Evolutionary conservation across 2,329 filamentous ascomycete genomes (phyloP).

Genomic region (Fusarium piperis): DNA sequence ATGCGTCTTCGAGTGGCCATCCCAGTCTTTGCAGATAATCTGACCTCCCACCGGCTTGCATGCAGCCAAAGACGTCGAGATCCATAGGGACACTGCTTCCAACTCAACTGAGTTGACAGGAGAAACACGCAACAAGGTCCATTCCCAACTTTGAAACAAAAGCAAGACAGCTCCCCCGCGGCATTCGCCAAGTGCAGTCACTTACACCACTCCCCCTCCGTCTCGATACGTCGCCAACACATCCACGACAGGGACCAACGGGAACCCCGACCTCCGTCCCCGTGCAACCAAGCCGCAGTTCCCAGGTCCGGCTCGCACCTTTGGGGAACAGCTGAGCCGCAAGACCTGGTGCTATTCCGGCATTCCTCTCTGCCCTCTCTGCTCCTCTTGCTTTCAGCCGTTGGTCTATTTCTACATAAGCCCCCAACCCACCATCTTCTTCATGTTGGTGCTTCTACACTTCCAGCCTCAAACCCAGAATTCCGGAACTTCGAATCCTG

Average conservation of each 20-base stretch:
- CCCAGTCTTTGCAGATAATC: conserved; percentile 30
- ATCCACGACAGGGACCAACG: conserved; percentile 33
- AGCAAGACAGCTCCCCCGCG: conserved; percentile 16
- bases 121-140: conserved; percentile 15
- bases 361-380: conserved; percentile 11
- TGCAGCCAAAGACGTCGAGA: conserved; percentile 27
- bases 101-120: conserved; percentile 7
- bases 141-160: conserved; percentile 19
- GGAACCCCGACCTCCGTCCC: conserved; percentile 28
- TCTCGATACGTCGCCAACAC: conserved; percentile 33
- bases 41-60: conserved; percentile 34
- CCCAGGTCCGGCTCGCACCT: conserved; percentile 23
- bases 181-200: conserved; percentile 12
- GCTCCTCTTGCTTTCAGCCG: neutral
- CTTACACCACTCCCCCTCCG: conserved; percentile 21
- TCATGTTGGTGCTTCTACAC: conserved; percentile 14
- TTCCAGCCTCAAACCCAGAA: conserved; percentile 17
- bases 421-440: conserved; percentile 37
- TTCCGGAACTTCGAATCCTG: conserved; percentile 10
- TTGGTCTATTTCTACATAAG: conserved; percentile 38
- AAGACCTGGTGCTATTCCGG: conserved; percentile 27
- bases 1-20: conserved; percentile 32
- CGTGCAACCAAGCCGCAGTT: conserved; percentile 35
- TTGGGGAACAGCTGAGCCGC: conserved; percentile 38
- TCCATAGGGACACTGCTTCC: conserved; percentile 19